phyloP scores from a whole-genome alignment of 1,139 yeast species.

The Yamadazyma trypodendri region DNA sequence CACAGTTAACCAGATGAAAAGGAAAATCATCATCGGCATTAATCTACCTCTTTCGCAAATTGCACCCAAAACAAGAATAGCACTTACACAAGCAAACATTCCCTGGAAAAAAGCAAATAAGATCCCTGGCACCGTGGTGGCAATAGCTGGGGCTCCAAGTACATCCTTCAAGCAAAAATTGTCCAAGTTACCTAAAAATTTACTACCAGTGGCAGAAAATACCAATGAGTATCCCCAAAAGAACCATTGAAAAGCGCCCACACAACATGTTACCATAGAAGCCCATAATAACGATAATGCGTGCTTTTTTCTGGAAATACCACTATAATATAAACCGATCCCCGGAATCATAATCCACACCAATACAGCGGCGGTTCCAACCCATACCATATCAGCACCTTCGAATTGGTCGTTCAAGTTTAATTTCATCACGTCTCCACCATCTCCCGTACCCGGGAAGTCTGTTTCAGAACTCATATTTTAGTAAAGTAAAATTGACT shows the following conservation, averaged over 20 bases:
- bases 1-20: slow-evolving; percentile 92
- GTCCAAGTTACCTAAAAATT: slow-evolving; percentile 73
- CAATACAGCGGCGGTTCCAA: slow-evolving; percentile 68
- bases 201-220: slow-evolving; percentile 64
- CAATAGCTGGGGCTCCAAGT: slow-evolving; percentile 76
- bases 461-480: slow-evolving; percentile 16
- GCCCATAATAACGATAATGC: slow-evolving; percentile 92
- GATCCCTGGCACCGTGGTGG: slow-evolving; percentile 74
- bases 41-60: slow-evolving; percentile 97
- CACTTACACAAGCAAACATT: slow-evolving; percentile 92
- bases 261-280: slow-evolving; percentile 81
- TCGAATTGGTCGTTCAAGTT: slow-evolving; percentile 77
- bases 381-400: slow-evolving; percentile 84
- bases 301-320: slow-evolving; percentile 88
- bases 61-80: slow-evolving; percentile 92
- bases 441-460: slow-evolving; percentile 58
- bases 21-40: slow-evolving; percentile 93
- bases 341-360: slow-evolving; percentile 98
- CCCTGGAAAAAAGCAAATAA: slow-evolving; percentile 90
- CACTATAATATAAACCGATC: slow-evolving; percentile 85
- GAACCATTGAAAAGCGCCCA: slow-evolving; percentile 91
- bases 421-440: slow-evolving; percentile 73
- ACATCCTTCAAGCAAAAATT: slow-evolving; percentile 79
- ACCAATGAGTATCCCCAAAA: slow-evolving; percentile 95
- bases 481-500: neutral